Percentiles rank a stretch among this genome's conserved stretches.
Evolutionary conservation across 2,329 filamentous ascomycete species (phyloP).

Genomic region (Zopfia rhizophila): DNA sequence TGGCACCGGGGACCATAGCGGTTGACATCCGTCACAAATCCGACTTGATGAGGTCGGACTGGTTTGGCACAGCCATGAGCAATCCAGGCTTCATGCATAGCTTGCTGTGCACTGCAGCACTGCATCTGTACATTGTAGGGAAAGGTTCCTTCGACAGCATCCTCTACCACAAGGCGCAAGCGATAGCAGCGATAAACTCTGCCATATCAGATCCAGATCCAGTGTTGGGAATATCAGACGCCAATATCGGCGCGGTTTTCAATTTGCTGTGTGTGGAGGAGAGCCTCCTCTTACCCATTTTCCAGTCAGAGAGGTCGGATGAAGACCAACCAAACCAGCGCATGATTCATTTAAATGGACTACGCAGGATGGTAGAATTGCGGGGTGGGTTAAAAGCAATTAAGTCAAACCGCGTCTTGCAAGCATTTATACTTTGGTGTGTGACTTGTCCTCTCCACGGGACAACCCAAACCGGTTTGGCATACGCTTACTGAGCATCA

Average conservation of each 20-base stretch:
- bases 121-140: conserved; percentile 47
- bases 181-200: conserved; percentile 46
- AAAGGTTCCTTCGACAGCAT: conserved; percentile 43
- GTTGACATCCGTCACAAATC: conserved; percentile 48
- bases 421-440: conserved; percentile 54
- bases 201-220: conserved; percentile 40
- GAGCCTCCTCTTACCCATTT: conserved; percentile 35
- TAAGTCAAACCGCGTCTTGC: conserved; percentile 49
- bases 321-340: conserved; percentile 46
- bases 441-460: conserved; percentile 27
- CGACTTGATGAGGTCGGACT: conserved; percentile 47
- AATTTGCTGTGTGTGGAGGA: conserved; percentile 51
- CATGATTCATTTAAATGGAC: conserved; percentile 44
- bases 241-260: conserved; percentile 52
- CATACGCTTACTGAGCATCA: conserved; percentile 52
- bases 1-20: conserved; percentile 50
- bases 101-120: conserved; percentile 46
- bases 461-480: conserved; percentile 34
- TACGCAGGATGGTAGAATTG: conserved; percentile 48
- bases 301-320: conserved; percentile 27
- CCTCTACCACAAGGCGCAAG: conserved; percentile 45
- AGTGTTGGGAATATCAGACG: conserved; percentile 43
- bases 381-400: conserved; percentile 47
- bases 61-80: conserved; percentile 48
- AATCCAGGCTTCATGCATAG: conserved; percentile 53